Evolutionary conservation across 2,329 filamentous ascomycete species (phyloP).

Genomic region (Elsinoe fawcettii): DNA sequence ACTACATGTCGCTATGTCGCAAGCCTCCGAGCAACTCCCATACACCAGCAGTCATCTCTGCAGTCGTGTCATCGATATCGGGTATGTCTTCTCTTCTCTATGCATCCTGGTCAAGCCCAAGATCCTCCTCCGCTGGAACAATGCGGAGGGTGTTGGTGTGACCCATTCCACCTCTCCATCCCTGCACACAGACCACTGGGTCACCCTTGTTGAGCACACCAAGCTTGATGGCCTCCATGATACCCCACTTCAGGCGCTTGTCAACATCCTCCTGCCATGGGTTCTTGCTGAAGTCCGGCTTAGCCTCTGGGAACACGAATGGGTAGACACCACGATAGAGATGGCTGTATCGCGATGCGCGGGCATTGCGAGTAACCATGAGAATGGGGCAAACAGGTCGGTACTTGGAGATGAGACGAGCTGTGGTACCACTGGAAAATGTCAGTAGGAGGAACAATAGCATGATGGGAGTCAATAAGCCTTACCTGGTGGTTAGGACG

Average conservation of each 20-base stretch:
- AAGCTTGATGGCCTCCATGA: conserved; percentile 77
- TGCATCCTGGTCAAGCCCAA: conserved; percentile 43
- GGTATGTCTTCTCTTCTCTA: conserved; percentile 23
- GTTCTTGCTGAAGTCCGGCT: conserved; percentile 86
- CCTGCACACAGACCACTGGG: conserved; percentile 74
- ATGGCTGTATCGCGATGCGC: conserved; percentile 81
- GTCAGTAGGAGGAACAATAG: background rate
- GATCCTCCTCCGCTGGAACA: conserved; percentile 43
- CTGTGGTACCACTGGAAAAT: conserved; percentile 68
- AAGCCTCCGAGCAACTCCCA: background rate
- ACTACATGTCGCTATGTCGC: background rate
- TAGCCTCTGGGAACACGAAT: conserved; percentile 85
- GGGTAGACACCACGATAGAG: conserved; percentile 97
- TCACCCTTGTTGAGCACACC: conserved; percentile 65
- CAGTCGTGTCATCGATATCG: background rate
- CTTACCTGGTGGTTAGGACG: conserved; percentile 80
- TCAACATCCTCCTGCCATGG: conserved; percentile 99
- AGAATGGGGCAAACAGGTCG: conserved; percentile 98
- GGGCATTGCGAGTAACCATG: conserved; percentile 88
- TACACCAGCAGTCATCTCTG: background rate
- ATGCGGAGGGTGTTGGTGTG: conserved; percentile 72
- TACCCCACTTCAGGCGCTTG: conserved; percentile 93
- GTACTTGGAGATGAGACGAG: conserved; percentile 95
- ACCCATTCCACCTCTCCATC: conserved; percentile 86
- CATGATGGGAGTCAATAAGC: conserved; percentile 12